Base-by-base conservation (phyloP, 1,284 basidiomycete genomes). In the Malassezia cuniculi region DNA sequence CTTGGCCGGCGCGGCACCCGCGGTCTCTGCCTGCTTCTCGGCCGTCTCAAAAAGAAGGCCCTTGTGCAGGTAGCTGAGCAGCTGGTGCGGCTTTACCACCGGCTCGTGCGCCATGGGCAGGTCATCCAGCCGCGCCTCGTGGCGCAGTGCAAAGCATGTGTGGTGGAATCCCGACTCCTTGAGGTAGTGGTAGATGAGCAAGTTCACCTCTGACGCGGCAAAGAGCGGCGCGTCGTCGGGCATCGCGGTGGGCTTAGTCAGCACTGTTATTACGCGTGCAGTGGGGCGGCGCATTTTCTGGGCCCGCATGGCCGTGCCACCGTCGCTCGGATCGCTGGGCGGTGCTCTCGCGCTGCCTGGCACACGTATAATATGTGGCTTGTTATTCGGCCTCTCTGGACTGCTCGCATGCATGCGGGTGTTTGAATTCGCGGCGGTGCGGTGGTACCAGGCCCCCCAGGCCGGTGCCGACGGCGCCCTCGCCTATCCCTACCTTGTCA, bases 401-500 rank as follows among this genome's bases (percentile, higher is more conserved):
- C n/a, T 34, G 18, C 32, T 48, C 26, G 36, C 37, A 25, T 48
- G 24, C 37, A 41, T 22, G 9, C 14, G 28, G 4, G 30, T 11
- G 14, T 29, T 21, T 16, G 17, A 18, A 29, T 11, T 24, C 22
- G 22, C 22, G 11, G 21, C 17, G 7, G 1, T 21, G 6, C 22
- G 20, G 12, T n/a, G n/a, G n/a, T n/a, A n/a, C n/a, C n/a, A n/a
- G n/a, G n/a, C 28, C 30, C 65, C 72, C 32, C 69, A 71, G 22
- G n/a, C n/a, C n/a, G n/a, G n/a, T n/a, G n/a, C n/a, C n/a, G 56
- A 71, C 65, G 55, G 71, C 66, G 66, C 59, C 4, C 54, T 70
- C 17, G 70, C 55, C 48, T 69, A 74, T 22, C 79, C 83, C 12
- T 94, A 83, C 72, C 73, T 95, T 54, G 80, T 82, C 10, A 71